Conservation (phyloP, 208 protist genomes). For the Naegleria lovaniensis region DNA sequence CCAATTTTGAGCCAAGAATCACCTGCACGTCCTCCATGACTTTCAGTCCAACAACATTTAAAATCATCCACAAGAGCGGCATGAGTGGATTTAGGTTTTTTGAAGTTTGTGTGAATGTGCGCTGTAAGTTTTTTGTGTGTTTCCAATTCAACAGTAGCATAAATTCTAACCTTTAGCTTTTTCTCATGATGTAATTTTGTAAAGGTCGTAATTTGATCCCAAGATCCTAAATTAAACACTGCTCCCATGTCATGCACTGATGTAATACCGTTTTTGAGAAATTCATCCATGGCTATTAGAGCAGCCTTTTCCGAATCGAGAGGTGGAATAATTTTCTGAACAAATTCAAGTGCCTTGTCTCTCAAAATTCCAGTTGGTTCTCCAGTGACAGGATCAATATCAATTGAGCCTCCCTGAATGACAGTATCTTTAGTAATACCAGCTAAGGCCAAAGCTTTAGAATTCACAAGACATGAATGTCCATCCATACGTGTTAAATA, state of each 20-base stretch:
- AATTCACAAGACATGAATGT: slow-evolving; percentile 57
- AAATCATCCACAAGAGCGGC: not conserved
- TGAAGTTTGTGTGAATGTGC: slow-evolving; percentile 41
- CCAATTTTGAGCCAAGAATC: slow-evolving; percentile 50
- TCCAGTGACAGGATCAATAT: slow-evolving; percentile 43
- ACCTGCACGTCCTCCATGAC: not conserved
- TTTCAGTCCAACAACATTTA: slow-evolving; percentile 19
- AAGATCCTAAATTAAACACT: slow-evolving; percentile 30
- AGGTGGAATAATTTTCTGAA: slow-evolving; percentile 38
- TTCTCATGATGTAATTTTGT: slow-evolving; percentile 39
- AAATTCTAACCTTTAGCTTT: slow-evolving; percentile 48
- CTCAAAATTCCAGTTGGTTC: slow-evolving; percentile 55
- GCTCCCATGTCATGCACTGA: slow-evolving; percentile 54
- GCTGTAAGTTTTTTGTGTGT: slow-evolving; percentile 39
- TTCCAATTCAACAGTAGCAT: slow-evolving; percentile 43
- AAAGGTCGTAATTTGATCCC: slow-evolving; percentile 40
- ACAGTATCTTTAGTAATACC: slow-evolving; percentile 49
- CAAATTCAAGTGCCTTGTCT: slow-evolving; percentile 51
- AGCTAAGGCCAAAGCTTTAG: slow-evolving; percentile 45
- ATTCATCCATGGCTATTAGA: slow-evolving; percentile 38
- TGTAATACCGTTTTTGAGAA: slow-evolving; percentile 52
- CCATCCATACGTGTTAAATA: slow-evolving; percentile 55
- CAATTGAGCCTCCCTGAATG: slow-evolving; percentile 44
- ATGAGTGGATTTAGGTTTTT: slow-evolving; percentile 26
- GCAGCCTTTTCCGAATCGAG: slow-evolving; percentile 30